Evolutionary conservation across 495 filamentous ascomycete genomes (phyloP), one percentile per base, ranked within the genome.

Genomic region (Durotheca rogersii): DNA sequence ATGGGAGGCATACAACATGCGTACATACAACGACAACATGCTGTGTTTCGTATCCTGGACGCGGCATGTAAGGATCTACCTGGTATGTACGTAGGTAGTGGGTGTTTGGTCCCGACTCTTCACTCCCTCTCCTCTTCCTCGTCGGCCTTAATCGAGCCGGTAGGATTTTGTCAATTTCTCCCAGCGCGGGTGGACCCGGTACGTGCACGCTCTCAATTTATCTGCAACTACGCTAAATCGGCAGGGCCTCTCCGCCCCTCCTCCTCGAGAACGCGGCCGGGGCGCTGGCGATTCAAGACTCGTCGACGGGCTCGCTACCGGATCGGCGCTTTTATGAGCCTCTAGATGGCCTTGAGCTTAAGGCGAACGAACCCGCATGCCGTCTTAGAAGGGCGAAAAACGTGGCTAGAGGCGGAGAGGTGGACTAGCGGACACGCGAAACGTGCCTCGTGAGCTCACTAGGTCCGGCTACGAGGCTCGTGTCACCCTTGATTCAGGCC

Each of bases 401-500:
- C 55, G 55, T 58, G 55, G 55, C 49, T 41, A 58, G 43, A 50
- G 41, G 55, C 53, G 50, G 50, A 58, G 43, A 50, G 41, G 55
- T 58, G 50, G 50, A 59, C 50, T 35, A 59, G 20, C 21, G 21
- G 40, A 25, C 33, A 44, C 40, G 32, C 18, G 43, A 37, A 47
- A 48, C 38, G 31, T 44, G 49, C 48, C 41, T 49, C n/a, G 12
- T 32, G 20, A 39, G 25, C 54, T 39, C 42, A 52, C 47, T 10
- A 44, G 27, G 43, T 19, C 44, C 34, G 46, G 46, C 41, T 46
- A 44, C 16, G 33, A 51, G 40, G 51, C 46, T 41, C 36, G 45
- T 54, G 50, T 47, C 46, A 59, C 45, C 56, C 50, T 59, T 59
- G 54, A 59, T 59, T 47, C 49, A 58, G 55, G 34, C n/a, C n/a